Evolutionary conservation across 2,329 filamentous ascomycete species (phyloP).

Genomic region (Mollisia scopiformis): DNA sequence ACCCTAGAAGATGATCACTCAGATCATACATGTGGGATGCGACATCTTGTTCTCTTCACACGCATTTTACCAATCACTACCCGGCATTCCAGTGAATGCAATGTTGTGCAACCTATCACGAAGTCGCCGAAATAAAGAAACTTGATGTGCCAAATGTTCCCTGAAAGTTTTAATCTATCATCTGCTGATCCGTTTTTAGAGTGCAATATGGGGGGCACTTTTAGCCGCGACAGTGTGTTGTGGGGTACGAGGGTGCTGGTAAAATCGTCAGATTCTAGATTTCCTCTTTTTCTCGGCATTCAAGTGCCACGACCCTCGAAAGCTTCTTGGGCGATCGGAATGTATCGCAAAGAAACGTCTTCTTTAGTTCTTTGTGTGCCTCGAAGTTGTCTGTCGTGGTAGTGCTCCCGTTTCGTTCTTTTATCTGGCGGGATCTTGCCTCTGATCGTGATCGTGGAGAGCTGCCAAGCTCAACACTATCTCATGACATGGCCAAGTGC

Average conservation of each 20-base stretch:
- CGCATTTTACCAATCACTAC: background rate
- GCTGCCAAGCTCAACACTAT: background rate
- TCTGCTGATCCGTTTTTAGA: slow-evolving; percentile 2
- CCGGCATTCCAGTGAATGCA: background rate
- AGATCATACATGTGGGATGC: background rate
- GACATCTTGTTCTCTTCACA: background rate
- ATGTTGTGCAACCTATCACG: background rate
- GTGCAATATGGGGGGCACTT: slow-evolving; percentile 1
- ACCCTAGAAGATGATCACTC: background rate
- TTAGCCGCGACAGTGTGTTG: slow-evolving; percentile 1
- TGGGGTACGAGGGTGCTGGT: background rate
- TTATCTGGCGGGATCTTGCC: background rate
- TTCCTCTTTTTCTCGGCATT: background rate
- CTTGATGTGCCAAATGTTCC: slow-evolving; percentile 3
- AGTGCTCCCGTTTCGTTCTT: background rate
- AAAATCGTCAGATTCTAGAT: background rate
- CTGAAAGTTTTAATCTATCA: background rate
- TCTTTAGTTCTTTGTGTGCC: background rate
- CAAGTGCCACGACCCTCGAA: background rate
- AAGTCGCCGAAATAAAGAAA: slow-evolving; percentile 2
- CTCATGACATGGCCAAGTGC: slow-evolving; percentile 1
- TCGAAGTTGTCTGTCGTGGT: background rate
- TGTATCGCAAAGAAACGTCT: background rate
- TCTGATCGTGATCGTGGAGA: background rate
- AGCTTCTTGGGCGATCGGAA: background rate